Evolutionary conservation across 306 rosid species (phyloP), one percentile per base, ranked within the genome.

Genomic region (Inga oerstediana): DNA sequence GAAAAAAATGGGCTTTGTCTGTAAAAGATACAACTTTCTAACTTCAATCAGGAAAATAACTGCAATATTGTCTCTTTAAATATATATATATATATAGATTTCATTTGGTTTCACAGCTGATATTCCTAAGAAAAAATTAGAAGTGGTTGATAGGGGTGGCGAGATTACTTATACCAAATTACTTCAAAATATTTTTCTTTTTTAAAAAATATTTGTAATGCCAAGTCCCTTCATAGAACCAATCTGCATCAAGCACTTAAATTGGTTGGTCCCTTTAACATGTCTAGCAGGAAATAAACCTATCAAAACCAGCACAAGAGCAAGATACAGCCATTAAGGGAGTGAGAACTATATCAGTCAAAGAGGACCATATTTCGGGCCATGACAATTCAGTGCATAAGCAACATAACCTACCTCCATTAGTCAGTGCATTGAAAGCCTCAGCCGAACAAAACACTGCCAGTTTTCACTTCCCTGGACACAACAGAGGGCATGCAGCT

Each of bases 381-480:
- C 46, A 81, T 13, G 43, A 67, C 52, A 45, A 85, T 72, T 77
- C 67, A 13, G 68, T 45, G 51, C 56, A 85, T 58, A 46, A 30
- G 86, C 87, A 79, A 30, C 64, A 79, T 72, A 75, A 61, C 52
- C 76, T 78, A 24, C 89, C 94, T 87, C 98, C 95, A 51, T 80
- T 95, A 10, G 89, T 93, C 49, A 68, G 83, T 59, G 98, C 98
- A 66, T 81, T 95, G 90, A 88, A 92, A 85, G 86, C 86, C 72
- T 88, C 97, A 0, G 94, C 98, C 22, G 89, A 86, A 61, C 87
- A 91, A 82, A 83, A 86, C 32, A 86, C 83, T 14, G 95, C 92
- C 48, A 83, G 88, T 80, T 95, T 93, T 88, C 98, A 95, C 90
- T 95, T 95, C 82, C 98, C 98, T 41, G 98, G 98, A 34, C 98